Base-by-base conservation (phyloP, 1,139 yeast species). In the Pichia terricola region DNA sequence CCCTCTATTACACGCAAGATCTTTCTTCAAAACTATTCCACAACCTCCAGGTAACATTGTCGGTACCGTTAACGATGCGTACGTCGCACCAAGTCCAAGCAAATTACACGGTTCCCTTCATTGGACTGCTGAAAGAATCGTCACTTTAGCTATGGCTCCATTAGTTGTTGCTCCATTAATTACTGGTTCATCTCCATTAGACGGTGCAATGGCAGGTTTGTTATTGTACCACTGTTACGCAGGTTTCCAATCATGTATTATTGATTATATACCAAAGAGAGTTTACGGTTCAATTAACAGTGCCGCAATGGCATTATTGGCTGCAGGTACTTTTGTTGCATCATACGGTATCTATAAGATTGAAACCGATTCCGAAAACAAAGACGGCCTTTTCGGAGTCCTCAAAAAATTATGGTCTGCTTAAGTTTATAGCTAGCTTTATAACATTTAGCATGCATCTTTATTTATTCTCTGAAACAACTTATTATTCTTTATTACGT, bases 41-140 rank as follows among this genome's bases (percentile, higher is more conserved):
- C 89, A 81, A 62, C 88, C 89, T 36, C 85, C 91, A 46, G 55
- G 91, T 38, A 67, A 74, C 60, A 75, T 83, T 44, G 77, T 79
- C 34, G 94, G 89, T 34, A 77, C 83, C 5, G 87, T 82, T 39
- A 83, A 83, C 59, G 91, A 83, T 50, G 85, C 91, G 11, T 79
- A 75, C 55, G 69, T 70, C 5, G 72, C 77, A 11, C 91, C 91
- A 44, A 61, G 68, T 37, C 64, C 81, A 26, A 65, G 70, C 53
- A 75, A 69, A 55, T 50, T 64, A 26, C 81, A 81, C 52, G 91
- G 91, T 36, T 78, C 86, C 6, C 65, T 69, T 53, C 91, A 82
- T 66, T 83, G 94, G 94, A 74, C 81, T 43, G 65, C 72, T 49
- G 91, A 83, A 63, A 73, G 81, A 62, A 50, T 69, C 7, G 73